Percentiles rank a stretch among this genome's conserved stretches.
These are phyloP conservation scores for Artemisia argyi DNA, from an alignment of 129 eudicot species.

Conservation along the genomic window DNA sequence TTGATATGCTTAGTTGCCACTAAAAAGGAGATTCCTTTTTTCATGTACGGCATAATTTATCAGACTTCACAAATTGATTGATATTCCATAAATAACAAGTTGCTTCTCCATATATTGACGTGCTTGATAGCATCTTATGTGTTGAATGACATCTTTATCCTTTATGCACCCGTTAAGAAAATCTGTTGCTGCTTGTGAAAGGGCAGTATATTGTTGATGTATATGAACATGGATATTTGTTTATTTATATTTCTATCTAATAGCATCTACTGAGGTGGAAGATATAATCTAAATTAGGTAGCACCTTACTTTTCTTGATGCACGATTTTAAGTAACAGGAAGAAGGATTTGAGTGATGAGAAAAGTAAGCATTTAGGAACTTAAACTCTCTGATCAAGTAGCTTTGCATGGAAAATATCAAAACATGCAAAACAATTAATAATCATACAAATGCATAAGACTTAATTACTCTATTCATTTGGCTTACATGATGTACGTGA, in stretches of 20 bases:
- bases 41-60: conserved; percentile 9
- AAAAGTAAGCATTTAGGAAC: conserved; percentile 11
- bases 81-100: conserved; percentile 22
- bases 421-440: conserved; percentile 1
- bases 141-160: conserved; percentile 30
- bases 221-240: conserved; percentile 10
- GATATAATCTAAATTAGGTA: conserved; percentile 18
- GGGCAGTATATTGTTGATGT: conserved; percentile 29
- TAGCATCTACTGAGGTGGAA: conserved; percentile 35
- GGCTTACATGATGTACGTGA: conserved; percentile 6
- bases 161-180: conserved; percentile 19
- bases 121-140: conserved; percentile 23
- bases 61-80: conserved; percentile 10
- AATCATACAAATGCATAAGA: conserved; percentile 16
- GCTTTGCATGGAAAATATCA: not conserved
- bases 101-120: conserved; percentile 28
- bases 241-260: conserved; percentile 22
- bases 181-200: conserved; percentile 8
- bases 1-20: conserved; percentile 18
- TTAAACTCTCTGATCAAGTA: conserved; percentile 22
- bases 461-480: conserved; percentile 13
- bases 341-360: conserved; percentile 19
- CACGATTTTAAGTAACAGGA: conserved; percentile 17
- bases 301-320: conserved; percentile 12
- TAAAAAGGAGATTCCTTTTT: conserved; percentile 17